Base-by-base conservation (phyloP, 1,284 basidiomycete species). In the Anthracocystis panici-leucophaei region DNA sequence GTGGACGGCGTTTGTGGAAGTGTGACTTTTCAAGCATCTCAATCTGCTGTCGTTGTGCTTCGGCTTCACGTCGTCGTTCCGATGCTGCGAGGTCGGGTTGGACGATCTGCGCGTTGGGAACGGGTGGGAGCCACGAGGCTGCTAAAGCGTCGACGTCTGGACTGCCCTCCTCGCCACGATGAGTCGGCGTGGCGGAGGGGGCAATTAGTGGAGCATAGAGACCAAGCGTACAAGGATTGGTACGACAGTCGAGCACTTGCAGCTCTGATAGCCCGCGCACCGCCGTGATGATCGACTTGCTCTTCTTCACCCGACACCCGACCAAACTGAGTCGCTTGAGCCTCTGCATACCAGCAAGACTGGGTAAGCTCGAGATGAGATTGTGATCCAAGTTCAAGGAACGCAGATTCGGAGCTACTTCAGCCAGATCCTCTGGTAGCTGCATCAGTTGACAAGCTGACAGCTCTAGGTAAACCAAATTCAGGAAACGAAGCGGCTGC, bases 391-490 rank as follows among this genome's bases (percentile, higher is more conserved):
- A 42, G 87, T 98, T 98, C 84, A 99, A 88, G 66, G 92, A 91
- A 64, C 95, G 91, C 78, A 99, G 87, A 86, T 97, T 97, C 25
- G 96, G 96, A 50, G 91, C 88, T 53, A 92, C 86, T 42, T 84
- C 82, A 40, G 89, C 88, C 67, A 98, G 87, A 41, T 90, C 89
- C 59, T 86, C 78, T 4, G 96, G 94, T 59, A 97, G 89, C 48
- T 84, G 82, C 29, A 90, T 91, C 63, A 99, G 88, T 68, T 93
- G 91, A 85, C 97, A 99, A 49, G 91, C 93, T 12, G 95, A 94
- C 41, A 94, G 88, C 87, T 99, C 96, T 78, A 99, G 89, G 87
- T 98, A 98, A 42, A 93, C 89, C 79, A 99, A 88, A 82, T 94
- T 92, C 87, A 94, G 94, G 86, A 92, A 92, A 16, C 68, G 62